These are phyloP conservation scores for Hygrophoropsis aurantiaca DNA, from an alignment of 768 basidiomycete species.

Conservation along the genomic window DNA sequence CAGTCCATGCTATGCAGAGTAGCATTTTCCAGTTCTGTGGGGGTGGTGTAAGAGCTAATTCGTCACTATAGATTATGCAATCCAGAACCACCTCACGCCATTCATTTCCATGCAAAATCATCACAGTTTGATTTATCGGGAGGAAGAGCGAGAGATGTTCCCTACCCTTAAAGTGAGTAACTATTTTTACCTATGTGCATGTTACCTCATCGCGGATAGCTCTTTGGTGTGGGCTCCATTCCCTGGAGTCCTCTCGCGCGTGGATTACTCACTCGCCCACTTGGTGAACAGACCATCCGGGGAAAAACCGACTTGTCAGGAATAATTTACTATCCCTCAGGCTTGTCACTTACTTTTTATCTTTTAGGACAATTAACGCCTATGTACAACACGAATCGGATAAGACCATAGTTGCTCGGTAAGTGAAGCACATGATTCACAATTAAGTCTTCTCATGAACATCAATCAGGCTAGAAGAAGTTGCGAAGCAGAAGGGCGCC, in stretches of 20 bases:
- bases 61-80: slow-evolving; percentile 50
- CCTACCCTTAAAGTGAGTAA: slow-evolving; percentile 49
- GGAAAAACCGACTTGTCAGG: slow-evolving; percentile 33
- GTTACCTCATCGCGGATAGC: slow-evolving; percentile 23
- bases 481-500: slow-evolving; percentile 50
- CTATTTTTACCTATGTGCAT: not conserved
- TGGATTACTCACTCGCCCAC: slow-evolving; percentile 47
- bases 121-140: slow-evolving; percentile 59
- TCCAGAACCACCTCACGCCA: slow-evolving; percentile 53
- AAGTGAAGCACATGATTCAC: slow-evolving; percentile 9
- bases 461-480: slow-evolving; percentile 46
- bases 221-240: slow-evolving; percentile 54
- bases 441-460: not conserved
- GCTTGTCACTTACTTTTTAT: no score
- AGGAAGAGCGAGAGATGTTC: slow-evolving; percentile 67
- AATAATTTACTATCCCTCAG: no score
- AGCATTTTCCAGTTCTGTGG: slow-evolving; percentile 11
- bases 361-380: slow-evolving; percentile 14
- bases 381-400: slow-evolving; percentile 27
- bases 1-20: slow-evolving; percentile 61
- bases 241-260: slow-evolving; percentile 61
- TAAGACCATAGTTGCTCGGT: slow-evolving; percentile 41
- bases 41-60: not conserved
- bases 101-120: slow-evolving; percentile 76
- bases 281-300: slow-evolving; percentile 38